These are phyloP conservation scores for Zizania palustris DNA, from an alignment of 202 grass and related monocot species.

Conservation along the genomic window DNA sequence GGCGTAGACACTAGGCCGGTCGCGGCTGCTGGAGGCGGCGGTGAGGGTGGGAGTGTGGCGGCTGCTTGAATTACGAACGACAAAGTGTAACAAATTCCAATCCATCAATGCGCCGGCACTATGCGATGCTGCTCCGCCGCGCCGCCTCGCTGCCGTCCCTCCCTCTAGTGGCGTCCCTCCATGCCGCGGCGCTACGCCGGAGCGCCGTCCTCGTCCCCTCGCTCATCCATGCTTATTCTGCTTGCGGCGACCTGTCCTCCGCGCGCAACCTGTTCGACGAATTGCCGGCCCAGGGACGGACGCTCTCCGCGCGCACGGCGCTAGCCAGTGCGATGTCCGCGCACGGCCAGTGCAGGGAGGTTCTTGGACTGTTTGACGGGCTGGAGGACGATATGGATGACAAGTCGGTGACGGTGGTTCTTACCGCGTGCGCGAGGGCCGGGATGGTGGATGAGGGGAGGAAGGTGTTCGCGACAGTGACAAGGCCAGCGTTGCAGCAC, in stretches of 20 bases:
- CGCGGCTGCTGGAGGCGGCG: constrained; percentile 16
- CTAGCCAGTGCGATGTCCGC: constrained; percentile 52
- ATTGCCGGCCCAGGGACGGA: constrained; percentile 35
- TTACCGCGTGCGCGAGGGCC: constrained; percentile 59
- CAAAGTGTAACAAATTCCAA: too few relatives aligned
- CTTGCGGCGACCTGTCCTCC: constrained; percentile 56
- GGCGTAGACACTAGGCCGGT: constrained; percentile 61
- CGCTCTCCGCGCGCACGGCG: constrained; percentile 62
- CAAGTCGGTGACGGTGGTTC: constrained; percentile 54
- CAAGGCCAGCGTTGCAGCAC: constrained; percentile 58
- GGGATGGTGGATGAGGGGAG: constrained; percentile 58
- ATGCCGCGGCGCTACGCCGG: constrained; percentile 41
- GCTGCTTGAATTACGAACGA: too few relatives aligned
- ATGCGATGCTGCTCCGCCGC: constrained; percentile 40
- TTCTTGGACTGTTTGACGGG: constrained; percentile 32
- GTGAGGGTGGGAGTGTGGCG: background rate
- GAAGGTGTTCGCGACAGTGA: constrained; percentile 55
- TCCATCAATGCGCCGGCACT: constrained; percentile 34
- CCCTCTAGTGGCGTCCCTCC: constrained; percentile 43
- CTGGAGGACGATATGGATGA: constrained; percentile 44
- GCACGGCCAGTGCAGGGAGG: constrained; percentile 52
- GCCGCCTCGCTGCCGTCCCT: constrained; percentile 53
- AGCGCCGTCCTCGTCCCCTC: constrained; percentile 40
- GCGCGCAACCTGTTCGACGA: constrained; percentile 57
- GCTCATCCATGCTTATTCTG: constrained; percentile 43